Percentiles rank a stretch among this genome's conserved stretches.
Conservation (phyloP, 345 rosid genomes). For the Eucalyptus sideroxylon region DNA sequence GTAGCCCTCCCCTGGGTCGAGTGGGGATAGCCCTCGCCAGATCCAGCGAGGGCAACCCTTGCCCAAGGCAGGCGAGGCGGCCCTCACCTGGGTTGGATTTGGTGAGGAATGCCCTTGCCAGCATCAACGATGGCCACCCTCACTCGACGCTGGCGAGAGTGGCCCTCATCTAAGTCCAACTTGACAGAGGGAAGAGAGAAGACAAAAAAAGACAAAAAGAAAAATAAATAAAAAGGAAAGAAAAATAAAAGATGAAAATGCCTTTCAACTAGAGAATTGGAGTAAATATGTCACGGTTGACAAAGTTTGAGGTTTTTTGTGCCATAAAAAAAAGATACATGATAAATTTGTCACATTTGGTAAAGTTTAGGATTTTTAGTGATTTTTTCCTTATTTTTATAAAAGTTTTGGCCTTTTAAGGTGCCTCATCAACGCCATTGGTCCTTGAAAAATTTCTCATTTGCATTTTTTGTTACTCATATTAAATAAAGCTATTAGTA, state of each 20-base stretch:
- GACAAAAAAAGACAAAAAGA: rapidly evolving
- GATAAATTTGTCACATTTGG: too few relatives aligned
- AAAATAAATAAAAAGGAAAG: too few relatives aligned
- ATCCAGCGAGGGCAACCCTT: rapidly evolving
- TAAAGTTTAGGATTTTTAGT: too few relatives aligned
- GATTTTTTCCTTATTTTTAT: too few relatives aligned
- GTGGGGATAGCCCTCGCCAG: rapidly evolving
- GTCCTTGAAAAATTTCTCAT: background rate
- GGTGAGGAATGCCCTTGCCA: too few relatives aligned
- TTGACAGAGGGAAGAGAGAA: too few relatives aligned
- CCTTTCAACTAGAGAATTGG: too few relatives aligned
- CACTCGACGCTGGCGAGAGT: rapidly evolving
- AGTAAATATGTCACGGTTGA: rapidly evolving
- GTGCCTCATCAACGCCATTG: background rate
- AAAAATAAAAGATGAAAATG: too few relatives aligned
- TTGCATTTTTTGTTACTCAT: too few relatives aligned
- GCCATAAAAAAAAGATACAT: rapidly evolving
- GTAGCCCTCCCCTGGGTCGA: rapidly evolving
- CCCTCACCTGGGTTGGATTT: too few relatives aligned
- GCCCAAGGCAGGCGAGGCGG: rapidly evolving
- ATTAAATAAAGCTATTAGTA: background rate
- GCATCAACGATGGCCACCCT: rapidly evolving
- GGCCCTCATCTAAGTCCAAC: too few relatives aligned
- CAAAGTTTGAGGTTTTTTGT: too few relatives aligned
- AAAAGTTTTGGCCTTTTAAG: background rate